phyloP scores from a whole-genome alignment of 768 basidiomycete species.

The Kwoniella shandongensis region DNA sequence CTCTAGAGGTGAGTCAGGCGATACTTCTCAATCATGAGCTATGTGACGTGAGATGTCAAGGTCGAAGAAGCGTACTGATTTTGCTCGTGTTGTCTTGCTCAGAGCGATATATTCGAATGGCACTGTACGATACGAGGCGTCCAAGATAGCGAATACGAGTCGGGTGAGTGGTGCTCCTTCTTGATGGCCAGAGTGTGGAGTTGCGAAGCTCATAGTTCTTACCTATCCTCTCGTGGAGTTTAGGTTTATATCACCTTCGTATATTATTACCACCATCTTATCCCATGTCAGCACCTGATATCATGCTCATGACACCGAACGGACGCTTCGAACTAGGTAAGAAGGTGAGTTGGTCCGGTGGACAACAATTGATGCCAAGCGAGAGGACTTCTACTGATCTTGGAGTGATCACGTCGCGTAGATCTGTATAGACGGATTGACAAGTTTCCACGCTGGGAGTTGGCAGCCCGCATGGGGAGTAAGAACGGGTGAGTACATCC shows the following conservation, averaged over 20 bases:
- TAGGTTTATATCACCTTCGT: slow-evolving; percentile 83
- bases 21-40: slow-evolving; percentile 1
- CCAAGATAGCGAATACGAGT: slow-evolving; percentile 83
- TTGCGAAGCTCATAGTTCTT: background rate
- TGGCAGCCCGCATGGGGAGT: slow-evolving; percentile 99
- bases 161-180: slow-evolving; percentile 57
- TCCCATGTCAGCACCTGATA: slow-evolving; percentile 91
- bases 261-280: slow-evolving; percentile 89
- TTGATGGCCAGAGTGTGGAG: background rate
- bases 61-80: background rate
- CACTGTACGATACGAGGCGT: slow-evolving; percentile 95
- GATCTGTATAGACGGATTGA: slow-evolving; percentile 54
- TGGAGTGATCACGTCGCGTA: too few species aligned
- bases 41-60: background rate
- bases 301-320: slow-evolving; percentile 93
- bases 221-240: background rate
- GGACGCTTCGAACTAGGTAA: slow-evolving; percentile 96
- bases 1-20: slow-evolving; percentile 64
- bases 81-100: slow-evolving; percentile 1
- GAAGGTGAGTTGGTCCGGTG: slow-evolving; percentile 66
- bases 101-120: slow-evolving; percentile 67
- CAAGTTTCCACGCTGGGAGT: slow-evolving; percentile 76
- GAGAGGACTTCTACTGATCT: too few species aligned
- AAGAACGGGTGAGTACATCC: slow-evolving; percentile 65
- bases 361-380: slow-evolving; percentile 31